A percentile compares a stretch with the other conserved stretches of the same genome.
Evolutionary conservation across 345 rosid species (phyloP).

Genomic region (Rhodamnia rubescens): DNA sequence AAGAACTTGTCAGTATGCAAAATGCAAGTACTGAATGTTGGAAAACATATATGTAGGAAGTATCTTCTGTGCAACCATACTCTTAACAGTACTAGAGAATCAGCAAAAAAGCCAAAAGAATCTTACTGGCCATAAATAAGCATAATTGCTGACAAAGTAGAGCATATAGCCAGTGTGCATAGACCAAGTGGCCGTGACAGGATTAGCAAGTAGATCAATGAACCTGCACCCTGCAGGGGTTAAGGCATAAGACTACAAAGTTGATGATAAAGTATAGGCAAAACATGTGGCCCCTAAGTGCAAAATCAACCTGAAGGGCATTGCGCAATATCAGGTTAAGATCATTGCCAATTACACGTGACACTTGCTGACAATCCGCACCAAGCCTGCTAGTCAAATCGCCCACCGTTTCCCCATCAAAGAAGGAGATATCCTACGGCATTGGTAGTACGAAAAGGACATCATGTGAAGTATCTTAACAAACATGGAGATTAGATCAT

Average conservation of each 20-base stretch:
- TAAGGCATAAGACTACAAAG: conserved; percentile 12
- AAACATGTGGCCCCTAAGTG: not conserved
- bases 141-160: conserved; percentile 67
- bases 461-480: not conserved
- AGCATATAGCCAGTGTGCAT: conserved; percentile 67
- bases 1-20: not conserved
- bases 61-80: not conserved
- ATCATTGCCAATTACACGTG: conserved; percentile 88
- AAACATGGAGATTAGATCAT: not conserved
- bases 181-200: conserved; percentile 84
- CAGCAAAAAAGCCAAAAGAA: not conserved
- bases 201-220: conserved; percentile 70
- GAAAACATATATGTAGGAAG: not conserved
- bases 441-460: not conserved
- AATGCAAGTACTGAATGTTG: conserved; percentile 1
- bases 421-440: conserved; percentile 77
- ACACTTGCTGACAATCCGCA: conserved; percentile 97
- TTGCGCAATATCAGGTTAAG: conserved; percentile 80
- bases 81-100: not conserved
- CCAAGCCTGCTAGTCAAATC: conserved; percentile 98
- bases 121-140: conserved; percentile 72
- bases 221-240: conserved; percentile 65
- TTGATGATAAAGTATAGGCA: not conserved
- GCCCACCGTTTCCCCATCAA: conserved; percentile 91
- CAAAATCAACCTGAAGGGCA: conserved; percentile 65